These are phyloP conservation scores for Trichocladium uniseriatum DNA, from an alignment of 495 filamentous ascomycete species.

Conservation along the genomic window DNA sequence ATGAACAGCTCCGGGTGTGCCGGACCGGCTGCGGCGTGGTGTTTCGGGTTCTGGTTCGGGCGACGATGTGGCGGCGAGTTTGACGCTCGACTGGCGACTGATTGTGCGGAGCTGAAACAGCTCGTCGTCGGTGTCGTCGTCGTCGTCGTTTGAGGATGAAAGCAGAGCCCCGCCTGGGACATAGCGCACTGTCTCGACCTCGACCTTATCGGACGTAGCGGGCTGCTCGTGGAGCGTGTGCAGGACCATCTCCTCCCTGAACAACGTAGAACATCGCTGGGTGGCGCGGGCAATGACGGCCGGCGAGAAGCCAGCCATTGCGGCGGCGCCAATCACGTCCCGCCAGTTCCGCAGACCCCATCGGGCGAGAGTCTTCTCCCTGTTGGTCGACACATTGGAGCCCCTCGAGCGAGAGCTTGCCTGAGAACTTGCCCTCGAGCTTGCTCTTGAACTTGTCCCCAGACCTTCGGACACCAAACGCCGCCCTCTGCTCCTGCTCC, in stretches of 20 bases:
- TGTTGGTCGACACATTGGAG: slow-evolving; percentile 6
- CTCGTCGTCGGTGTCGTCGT: slow-evolving; percentile 13
- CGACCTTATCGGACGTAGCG: slow-evolving; percentile 8
- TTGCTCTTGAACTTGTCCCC: background rate
- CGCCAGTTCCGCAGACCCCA: slow-evolving; percentile 65
- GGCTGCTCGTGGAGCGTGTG: slow-evolving; percentile 43
- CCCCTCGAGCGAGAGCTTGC: background rate
- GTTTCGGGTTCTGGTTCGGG: background rate
- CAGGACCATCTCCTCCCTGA: slow-evolving; percentile 55
- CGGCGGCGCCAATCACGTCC: slow-evolving; percentile 65
- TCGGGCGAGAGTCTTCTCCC: slow-evolving; percentile 11
- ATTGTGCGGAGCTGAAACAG: slow-evolving; percentile 10
- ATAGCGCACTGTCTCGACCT: slow-evolving; percentile 20
- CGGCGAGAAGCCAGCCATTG: slow-evolving; percentile 55
- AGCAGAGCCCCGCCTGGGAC: slow-evolving; percentile 24
- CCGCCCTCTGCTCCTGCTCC: background rate
- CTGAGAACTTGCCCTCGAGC: background rate
- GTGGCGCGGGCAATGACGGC: slow-evolving; percentile 54
- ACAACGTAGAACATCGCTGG: slow-evolving; percentile 60
- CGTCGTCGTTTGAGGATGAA: slow-evolving; percentile 32
- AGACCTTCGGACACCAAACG: too few relatives aligned
- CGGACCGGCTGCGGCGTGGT: slow-evolving; percentile 1
- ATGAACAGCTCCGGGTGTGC: background rate
- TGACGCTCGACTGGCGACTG: slow-evolving; percentile 17
- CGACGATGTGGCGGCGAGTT: background rate